Conservation (phyloP, 257 asterid genomes). For the Asclepias syriaca region DNA sequence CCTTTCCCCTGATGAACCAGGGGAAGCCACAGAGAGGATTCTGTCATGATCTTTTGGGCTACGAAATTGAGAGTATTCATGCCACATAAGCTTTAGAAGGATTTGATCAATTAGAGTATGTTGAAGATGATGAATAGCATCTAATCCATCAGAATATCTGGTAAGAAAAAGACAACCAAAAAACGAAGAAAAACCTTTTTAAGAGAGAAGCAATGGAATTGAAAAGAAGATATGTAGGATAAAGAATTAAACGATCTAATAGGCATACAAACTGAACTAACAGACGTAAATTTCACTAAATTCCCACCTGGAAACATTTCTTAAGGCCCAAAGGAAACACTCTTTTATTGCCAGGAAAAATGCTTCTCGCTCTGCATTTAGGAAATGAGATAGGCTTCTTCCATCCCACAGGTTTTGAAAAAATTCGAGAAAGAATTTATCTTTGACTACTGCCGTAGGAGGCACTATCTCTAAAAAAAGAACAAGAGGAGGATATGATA, state of each 20-base stretch:
- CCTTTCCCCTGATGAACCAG: conserved; percentile 29
- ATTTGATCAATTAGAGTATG: conserved; percentile 52
- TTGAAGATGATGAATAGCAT: conserved; percentile 39
- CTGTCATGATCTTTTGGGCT: conserved; percentile 41
- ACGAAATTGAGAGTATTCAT: conserved; percentile 48
- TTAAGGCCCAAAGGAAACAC: conserved; percentile 73
- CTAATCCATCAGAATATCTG: conserved; percentile 63
- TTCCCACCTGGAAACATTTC: conserved; percentile 72
- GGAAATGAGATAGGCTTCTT: conserved; percentile 52
- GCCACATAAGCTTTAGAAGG: conserved; percentile 71
- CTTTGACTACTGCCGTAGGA: conserved; percentile 49
- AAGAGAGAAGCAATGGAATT: conserved; percentile 18
- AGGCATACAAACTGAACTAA: background rate
- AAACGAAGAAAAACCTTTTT: conserved; percentile 10
- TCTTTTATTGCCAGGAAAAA: conserved; percentile 68
- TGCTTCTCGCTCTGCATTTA: conserved; percentile 53
- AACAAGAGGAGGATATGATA: conserved; percentile 82
- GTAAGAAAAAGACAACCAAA: conserved; percentile 21
- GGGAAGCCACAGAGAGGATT: conserved; percentile 25
- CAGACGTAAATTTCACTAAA: conserved; percentile 8
- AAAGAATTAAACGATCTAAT: background rate
- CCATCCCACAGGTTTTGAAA: conserved; percentile 88
- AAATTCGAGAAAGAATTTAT: conserved; percentile 69
- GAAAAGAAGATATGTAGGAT: conserved; percentile 3
- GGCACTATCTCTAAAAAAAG: conserved; percentile 75